Evolutionary conservation across 2,329 filamentous ascomycete genomes (phyloP), one percentile per base, ranked within the genome.

Genomic region (Bipolaris sorokiniana): DNA sequence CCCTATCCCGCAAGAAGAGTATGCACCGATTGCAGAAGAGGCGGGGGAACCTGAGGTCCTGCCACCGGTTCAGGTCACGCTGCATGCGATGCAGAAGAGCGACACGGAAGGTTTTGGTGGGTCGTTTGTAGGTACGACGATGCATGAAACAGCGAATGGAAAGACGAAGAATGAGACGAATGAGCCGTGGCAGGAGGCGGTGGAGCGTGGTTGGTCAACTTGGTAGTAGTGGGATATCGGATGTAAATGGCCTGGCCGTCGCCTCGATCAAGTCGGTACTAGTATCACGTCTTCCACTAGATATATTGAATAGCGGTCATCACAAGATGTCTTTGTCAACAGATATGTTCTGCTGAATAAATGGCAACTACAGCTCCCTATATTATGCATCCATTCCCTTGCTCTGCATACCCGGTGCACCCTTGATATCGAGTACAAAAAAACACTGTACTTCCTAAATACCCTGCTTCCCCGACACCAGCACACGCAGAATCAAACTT

Each of bases 201-300:
- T 49, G 9, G 47, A 33, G 47, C 47, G 47, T 15, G 47, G 36
- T n/a, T 49, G 47, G 47, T 18, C 47, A 1, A 49, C 47, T 3
- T 49, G 47, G 47, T 49, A 49, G 7, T 2, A 49, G 13, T 3
- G 15, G 18, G 13, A 11, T 23, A 40, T 40, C 18, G 22, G 37
- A 40, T 40, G 23, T 6, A 7, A 26, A 26, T 7, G 23, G 7
- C 23, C 7, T 26, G 5, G 7, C 22, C 22, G 5, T 3, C 22
- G 22, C 22, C 22, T 22, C 5, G 7, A 26, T 7, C 23, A 28
- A 28, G 26, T 10, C 9, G 26, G n/a, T n/a, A n/a, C 26, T 10
- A 28, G 1, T 10, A 10, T 28, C 9, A 28, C 26, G 7, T 28
- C 2, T 28, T 28, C 9, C 3, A 28, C 26, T 9, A 9, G 9